Conservation (phyloP, 306 rosid genomes). For the Abrus pulchellus region DNA sequence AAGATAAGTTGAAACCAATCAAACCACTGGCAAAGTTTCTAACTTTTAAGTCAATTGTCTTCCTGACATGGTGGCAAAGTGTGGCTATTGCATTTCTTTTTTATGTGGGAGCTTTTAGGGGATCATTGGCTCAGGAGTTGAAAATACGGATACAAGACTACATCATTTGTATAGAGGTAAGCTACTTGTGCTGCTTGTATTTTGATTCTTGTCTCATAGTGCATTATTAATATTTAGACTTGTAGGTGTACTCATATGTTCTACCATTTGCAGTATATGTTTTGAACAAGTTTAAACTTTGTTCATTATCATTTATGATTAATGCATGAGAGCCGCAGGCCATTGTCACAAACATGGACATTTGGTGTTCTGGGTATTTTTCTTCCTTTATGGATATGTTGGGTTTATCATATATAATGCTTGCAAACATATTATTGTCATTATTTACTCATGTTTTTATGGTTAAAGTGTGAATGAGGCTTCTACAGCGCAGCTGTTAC, state of each 20-base stretch:
- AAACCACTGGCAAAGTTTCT: constrained; percentile 84
- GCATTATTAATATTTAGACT: no score
- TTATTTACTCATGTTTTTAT: neutral
- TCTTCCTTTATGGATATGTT: neutral
- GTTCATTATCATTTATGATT: neutral
- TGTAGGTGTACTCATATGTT: neutral
- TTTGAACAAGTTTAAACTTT: neutral
- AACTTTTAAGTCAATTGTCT: constrained; percentile 80
- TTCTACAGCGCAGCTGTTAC: neutral
- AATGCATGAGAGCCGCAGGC: neutral
- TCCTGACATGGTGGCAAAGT: constrained; percentile 97
- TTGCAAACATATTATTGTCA: neutral
- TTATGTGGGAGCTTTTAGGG: constrained; percentile 75
- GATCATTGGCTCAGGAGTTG: constrained; percentile 77
- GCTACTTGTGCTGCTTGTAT: constrained; percentile 8
- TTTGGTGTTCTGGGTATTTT: neutral
- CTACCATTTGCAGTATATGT: neutral
- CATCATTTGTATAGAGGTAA: constrained; percentile 88
- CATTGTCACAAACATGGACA: neutral
- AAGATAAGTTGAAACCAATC: constrained; percentile 76
- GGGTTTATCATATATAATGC: no score
- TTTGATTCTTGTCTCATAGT: neutral
- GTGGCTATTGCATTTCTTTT: constrained; percentile 81
- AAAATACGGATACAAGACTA: constrained; percentile 85
- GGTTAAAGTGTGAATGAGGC: constrained; percentile 18